Evolutionary conservation across 257 asterid species (phyloP).

Genomic region (Nemophila menziesii): DNA sequence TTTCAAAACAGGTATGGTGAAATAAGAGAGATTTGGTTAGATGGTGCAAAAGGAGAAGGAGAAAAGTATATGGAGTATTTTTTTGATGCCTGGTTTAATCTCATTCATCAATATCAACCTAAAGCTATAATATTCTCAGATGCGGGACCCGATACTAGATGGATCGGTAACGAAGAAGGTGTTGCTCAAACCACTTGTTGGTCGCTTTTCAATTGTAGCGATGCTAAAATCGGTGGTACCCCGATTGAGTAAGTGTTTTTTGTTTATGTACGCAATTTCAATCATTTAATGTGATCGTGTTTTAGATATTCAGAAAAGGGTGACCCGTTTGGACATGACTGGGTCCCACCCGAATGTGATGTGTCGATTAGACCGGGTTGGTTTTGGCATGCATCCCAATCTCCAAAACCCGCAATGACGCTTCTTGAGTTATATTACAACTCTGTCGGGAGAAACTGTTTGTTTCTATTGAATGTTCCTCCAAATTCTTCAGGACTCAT

Average conservation of each 20-base stretch:
- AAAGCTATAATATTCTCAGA: conserved; percentile 70
- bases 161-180: conserved; percentile 90
- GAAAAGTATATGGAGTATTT: conserved; percentile 93
- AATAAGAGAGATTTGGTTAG: conserved; percentile 64
- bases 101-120: conserved; percentile 85
- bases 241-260: conserved; percentile 42
- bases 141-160: conserved; percentile 85
- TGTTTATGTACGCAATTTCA: neutral
- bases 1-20: conserved; percentile 55
- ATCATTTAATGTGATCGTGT: conserved; percentile 6
- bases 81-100: conserved; percentile 73
- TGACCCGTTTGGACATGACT: conserved; percentile 74
- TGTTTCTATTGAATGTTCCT: conserved; percentile 71
- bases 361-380: conserved; percentile 89
- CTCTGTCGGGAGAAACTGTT: conserved; percentile 86
- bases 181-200: conserved; percentile 75
- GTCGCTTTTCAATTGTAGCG: conserved; percentile 75
- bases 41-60: conserved; percentile 84
- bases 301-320: conserved; percentile 59
- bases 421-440: conserved; percentile 86
- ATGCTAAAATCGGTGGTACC: conserved; percentile 41
- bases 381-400: conserved; percentile 90
- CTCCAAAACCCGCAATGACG: conserved; percentile 62
- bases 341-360: conserved; percentile 94
- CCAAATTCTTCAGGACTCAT: conserved; percentile 94